Evolutionary conservation across 208 protist species (phyloP).

Genomic region (Tritrichomonas foetus): DNA sequence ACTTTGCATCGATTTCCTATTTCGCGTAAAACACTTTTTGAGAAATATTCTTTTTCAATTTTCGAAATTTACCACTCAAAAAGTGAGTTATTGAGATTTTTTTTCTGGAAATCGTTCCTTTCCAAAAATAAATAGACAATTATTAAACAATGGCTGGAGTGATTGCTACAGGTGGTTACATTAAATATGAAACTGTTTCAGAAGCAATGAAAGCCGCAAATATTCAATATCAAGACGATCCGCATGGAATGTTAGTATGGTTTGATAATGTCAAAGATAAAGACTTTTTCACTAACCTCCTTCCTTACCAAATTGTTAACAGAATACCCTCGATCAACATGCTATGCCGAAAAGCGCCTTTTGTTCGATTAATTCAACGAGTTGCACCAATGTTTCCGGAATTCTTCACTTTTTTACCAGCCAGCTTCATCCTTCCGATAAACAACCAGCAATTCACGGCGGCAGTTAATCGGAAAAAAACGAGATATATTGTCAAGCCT

Average conservation of each 20-base stretch:
- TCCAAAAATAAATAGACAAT: no score
- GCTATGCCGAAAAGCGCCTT: not conserved
- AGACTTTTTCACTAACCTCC: not conserved
- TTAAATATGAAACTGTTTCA: not conserved
- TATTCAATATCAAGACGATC: not conserved
- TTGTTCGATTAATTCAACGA: not conserved
- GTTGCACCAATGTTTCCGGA: not conserved
- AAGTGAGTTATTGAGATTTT: no score
- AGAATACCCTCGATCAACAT: not conserved
- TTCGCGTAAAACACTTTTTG: no score
- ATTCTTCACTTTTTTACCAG: not conserved
- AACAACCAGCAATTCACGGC: not conserved
- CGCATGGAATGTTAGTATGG: not conserved
- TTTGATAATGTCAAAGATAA: not conserved
- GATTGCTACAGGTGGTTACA: not conserved
- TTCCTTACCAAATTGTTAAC: conserved; percentile 1
- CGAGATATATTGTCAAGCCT: not conserved
- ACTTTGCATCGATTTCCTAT: no score
- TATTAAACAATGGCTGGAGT: not conserved
- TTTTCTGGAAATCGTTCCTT: no score
- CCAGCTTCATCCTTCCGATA: not conserved
- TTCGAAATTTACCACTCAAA: no score
- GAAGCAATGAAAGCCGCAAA: not conserved
- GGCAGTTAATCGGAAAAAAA: not conserved
- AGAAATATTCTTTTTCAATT: no score